Percentiles rank a stretch among this genome's conserved stretches.
Evolutionary conservation across 2,329 filamentous ascomycete genomes (phyloP).

Genomic region (Epichloe glyceriae): DNA sequence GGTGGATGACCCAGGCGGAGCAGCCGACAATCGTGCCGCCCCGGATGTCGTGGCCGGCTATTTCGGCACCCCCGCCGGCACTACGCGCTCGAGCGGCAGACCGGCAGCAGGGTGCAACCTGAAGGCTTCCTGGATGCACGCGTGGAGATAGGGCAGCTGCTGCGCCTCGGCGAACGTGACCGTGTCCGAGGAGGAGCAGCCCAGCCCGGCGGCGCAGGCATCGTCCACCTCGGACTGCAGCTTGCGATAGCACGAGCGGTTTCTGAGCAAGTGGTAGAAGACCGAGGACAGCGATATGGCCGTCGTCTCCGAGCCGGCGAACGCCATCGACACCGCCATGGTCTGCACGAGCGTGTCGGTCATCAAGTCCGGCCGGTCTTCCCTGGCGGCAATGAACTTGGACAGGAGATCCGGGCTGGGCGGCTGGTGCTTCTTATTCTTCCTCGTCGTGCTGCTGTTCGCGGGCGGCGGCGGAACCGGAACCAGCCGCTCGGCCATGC

Average conservation of each 20-base stretch:
- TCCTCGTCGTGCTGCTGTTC: too few species aligned
- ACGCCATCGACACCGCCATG: conserved; percentile 58
- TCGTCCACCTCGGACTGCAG: conserved; percentile 14
- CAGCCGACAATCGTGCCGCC: conserved; percentile 20
- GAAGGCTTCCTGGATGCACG: conserved; percentile 38
- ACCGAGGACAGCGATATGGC: conserved; percentile 31
- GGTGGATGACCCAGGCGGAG: conserved; percentile 23
- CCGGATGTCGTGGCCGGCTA: conserved; percentile 22
- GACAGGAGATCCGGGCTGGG: not conserved
- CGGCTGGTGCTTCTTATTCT: conserved; percentile 8
- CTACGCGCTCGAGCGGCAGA: conserved; percentile 32
- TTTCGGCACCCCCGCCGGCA: conserved; percentile 29
- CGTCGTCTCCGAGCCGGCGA: conserved; percentile 33
- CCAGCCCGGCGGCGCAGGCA: not conserved
- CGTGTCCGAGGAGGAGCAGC: not conserved
- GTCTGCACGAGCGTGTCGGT: conserved; percentile 55
- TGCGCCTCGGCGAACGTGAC: conserved; percentile 28
- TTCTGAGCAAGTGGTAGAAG: conserved; percentile 29
- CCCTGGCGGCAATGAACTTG: conserved; percentile 27
- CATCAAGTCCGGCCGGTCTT: conserved; percentile 59
- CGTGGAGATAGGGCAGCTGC: conserved; percentile 38
- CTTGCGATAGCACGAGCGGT: conserved; percentile 10
- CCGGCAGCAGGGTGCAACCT: conserved; percentile 35
- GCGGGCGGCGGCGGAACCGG: too few species aligned
- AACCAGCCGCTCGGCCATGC: conserved; percentile 1